A percentile compares a stretch with the other conserved stretches of the same genome.
phyloP scores from a whole-genome alignment of 2,329 filamentous ascomycete species.

The Ophiostoma novo-ulmi region DNA sequence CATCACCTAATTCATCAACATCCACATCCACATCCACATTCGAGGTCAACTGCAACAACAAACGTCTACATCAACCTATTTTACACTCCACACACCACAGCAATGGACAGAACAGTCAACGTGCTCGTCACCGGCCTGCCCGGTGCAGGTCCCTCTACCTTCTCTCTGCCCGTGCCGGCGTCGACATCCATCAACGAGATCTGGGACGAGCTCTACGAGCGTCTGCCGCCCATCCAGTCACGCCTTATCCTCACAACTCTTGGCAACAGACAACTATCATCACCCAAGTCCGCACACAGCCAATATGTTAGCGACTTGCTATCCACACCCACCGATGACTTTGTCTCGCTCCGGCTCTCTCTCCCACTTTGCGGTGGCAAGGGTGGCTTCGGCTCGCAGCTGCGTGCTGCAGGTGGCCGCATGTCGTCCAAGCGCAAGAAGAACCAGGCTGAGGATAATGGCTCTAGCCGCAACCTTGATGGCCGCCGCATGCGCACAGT shows the following conservation, averaged over 20 bases:
- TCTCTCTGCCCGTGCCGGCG: slow-evolving; percentile 67
- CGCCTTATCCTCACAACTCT: slow-evolving; percentile 76
- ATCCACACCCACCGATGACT: slow-evolving; percentile 51
- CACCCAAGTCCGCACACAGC: slow-evolving; percentile 42
- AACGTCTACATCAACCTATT: neutral
- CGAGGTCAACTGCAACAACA: neutral
- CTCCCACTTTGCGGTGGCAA: slow-evolving; percentile 85
- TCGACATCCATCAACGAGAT: slow-evolving; percentile 64
- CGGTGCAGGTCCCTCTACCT: slow-evolving; percentile 75
- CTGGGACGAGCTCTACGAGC: slow-evolving; percentile 56
- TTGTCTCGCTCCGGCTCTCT: slow-evolving; percentile 77
- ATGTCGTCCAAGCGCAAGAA: slow-evolving; percentile 94
- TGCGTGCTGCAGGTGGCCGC: slow-evolving; percentile 91
- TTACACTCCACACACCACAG: slow-evolving; percentile 15
- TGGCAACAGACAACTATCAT: slow-evolving; percentile 62
- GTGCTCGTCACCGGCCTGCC: slow-evolving; percentile 79
- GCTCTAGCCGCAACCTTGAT: slow-evolving; percentile 87
- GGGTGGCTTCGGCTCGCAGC: slow-evolving; percentile 93
- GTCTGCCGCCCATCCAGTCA: slow-evolving; percentile 52
- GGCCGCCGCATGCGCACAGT: slow-evolving; percentile 85
- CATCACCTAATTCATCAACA: slow-evolving; percentile 3
- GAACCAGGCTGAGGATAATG: slow-evolving; percentile 76
- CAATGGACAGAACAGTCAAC: slow-evolving; percentile 49
- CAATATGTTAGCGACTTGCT: slow-evolving; percentile 58
- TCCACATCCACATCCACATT: neutral